phyloP scores from a whole-genome alignment of 78 protist genomes.

The Reticulomyxa filosa region DNA sequence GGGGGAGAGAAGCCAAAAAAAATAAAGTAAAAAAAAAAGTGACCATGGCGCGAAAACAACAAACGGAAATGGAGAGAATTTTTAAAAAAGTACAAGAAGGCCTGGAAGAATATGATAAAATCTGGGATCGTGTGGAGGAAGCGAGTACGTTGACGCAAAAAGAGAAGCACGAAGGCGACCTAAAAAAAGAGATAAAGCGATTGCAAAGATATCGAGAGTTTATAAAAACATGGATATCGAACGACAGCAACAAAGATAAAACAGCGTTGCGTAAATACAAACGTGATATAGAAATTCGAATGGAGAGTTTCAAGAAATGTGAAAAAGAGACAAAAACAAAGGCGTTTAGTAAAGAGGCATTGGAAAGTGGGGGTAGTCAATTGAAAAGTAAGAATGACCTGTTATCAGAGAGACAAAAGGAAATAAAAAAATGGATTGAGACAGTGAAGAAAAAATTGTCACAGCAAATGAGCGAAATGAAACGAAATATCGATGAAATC shows the following conservation, averaged over 20 bases:
- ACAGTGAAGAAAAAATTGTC: too few species aligned
- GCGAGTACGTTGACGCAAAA: constrained; percentile 7
- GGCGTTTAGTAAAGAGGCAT: constrained; percentile 76
- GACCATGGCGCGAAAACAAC: constrained; percentile 3
- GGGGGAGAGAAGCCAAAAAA: too few species aligned
- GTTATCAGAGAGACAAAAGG: too few species aligned
- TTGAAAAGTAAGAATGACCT: too few species aligned
- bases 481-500: too few species aligned
- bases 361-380: too few species aligned
- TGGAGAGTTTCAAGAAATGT: constrained; percentile 77
- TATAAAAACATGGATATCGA: constrained; percentile 52
- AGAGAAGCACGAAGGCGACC: constrained; percentile 5
- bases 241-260: constrained; percentile 71
- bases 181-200: background rate
- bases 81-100: constrained; percentile 4
- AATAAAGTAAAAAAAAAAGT: too few species aligned
- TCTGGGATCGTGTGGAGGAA: constrained; percentile 3
- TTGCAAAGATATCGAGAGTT: background rate
- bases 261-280: constrained; percentile 40
- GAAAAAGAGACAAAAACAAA: constrained; percentile 84
- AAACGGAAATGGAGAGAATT: constrained; percentile 2
- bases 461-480: too few species aligned
- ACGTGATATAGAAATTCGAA: constrained; percentile 57
- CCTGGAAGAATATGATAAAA: background rate
- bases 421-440: too few species aligned